Evolutionary conservation across 768 basidiomycete genomes (phyloP).

Genomic region (Pleurotus sapidus): DNA sequence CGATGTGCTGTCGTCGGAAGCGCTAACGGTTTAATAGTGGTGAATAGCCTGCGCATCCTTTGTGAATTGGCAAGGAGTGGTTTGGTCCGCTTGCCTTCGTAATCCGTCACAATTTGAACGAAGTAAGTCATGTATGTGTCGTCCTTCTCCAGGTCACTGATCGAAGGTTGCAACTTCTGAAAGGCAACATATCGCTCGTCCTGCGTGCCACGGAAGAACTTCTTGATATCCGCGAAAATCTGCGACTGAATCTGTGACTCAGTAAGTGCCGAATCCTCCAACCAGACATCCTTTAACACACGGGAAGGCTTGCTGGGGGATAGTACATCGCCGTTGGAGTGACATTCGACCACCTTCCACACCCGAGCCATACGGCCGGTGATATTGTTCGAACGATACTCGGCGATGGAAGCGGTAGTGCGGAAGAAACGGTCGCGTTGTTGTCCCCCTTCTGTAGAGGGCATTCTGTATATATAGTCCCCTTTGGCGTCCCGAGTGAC

Average conservation of each 20-base stretch:
- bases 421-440: not conserved
- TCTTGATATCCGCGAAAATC: conserved; percentile 9
- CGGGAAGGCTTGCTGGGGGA: not conserved
- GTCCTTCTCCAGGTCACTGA: not conserved
- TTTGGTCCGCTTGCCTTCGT: not conserved
- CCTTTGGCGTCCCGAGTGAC: not conserved
- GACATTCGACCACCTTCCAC: conserved; percentile 1
- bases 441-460: not conserved
- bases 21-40: not conserved
- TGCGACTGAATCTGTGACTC: conserved; percentile 14
- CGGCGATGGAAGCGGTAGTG: not conserved
- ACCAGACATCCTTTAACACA: conserved; percentile 18
- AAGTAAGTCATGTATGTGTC: not conserved
- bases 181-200: not conserved
- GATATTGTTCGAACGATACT: not conserved
- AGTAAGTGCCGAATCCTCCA: conserved; percentile 6
- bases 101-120: not conserved
- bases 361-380: conserved; percentile 11
- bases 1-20: not conserved
- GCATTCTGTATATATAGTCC: not conserved
- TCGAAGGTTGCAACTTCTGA: not conserved
- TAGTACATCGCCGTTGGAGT: too few species aligned
- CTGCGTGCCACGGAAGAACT: not conserved
- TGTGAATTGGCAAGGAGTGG: not conserved
- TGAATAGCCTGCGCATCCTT: not conserved